These are phyloP conservation scores for Xylaria sp. DNA, from an alignment of 2,329 filamentous ascomycete genomes.

Conservation along the genomic window DNA sequence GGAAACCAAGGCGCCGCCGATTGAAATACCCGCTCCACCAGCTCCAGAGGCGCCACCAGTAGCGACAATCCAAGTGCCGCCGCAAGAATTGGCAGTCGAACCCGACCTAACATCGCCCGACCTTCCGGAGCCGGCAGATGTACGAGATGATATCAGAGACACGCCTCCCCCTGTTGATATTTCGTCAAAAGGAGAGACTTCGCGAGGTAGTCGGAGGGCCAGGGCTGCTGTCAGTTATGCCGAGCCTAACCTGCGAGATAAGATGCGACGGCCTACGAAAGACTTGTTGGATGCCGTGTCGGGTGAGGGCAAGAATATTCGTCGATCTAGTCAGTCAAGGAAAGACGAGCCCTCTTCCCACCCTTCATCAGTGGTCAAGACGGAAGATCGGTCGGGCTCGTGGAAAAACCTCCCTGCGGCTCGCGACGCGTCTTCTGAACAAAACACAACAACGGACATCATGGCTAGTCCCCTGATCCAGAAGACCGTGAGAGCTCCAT, in stretches of 20 bases:
- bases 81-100: constrained; percentile 42
- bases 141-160: constrained; percentile 45
- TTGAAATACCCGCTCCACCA: constrained; percentile 36
- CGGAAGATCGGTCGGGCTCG: constrained; percentile 40
- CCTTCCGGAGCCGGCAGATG: constrained; percentile 51
- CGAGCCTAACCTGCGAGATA: constrained; percentile 78
- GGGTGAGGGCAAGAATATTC: constrained; percentile 60
- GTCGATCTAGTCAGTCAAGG: constrained; percentile 44
- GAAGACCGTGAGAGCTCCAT: constrained; percentile 38
- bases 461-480: constrained; percentile 47
- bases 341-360: constrained; percentile 31
- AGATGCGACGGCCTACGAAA: constrained; percentile 81
- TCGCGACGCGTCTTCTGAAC: constrained; percentile 5
- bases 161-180: constrained; percentile 65
- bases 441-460: constrained; percentile 23
- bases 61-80: constrained; percentile 32
- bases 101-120: constrained; percentile 48
- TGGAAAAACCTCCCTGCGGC: constrained; percentile 37
- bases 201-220: constrained; percentile 68
- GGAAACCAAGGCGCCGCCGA: constrained; percentile 27
- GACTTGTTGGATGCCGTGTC: constrained; percentile 74
- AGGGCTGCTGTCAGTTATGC: constrained; percentile 76
- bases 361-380: constrained; percentile 36
- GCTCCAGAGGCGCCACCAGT: constrained; percentile 22
- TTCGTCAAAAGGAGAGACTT: constrained; percentile 56